These are phyloP conservation scores for Hyaloscypha bicolor DNA, from an alignment of 495 filamentous ascomycete genomes.

Conservation along the genomic window DNA sequence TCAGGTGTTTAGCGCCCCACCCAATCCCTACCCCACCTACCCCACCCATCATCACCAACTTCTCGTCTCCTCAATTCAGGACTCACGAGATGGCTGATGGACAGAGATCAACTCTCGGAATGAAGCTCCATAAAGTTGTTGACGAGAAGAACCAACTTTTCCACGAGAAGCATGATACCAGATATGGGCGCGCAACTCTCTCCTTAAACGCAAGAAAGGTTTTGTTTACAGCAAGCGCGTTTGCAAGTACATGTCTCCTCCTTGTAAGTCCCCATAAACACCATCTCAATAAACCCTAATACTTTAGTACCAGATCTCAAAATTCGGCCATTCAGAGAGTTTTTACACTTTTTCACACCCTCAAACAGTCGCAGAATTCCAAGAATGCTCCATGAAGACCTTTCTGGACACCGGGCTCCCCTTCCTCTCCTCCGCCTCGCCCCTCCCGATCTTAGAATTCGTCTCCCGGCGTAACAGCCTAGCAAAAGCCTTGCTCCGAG, in stretches of 20 bases:
- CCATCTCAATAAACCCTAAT: neutral
- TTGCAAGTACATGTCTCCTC: neutral
- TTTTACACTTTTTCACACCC: conserved; percentile 31
- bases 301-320: neutral
- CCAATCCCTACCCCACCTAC: neutral
- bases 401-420: conserved; percentile 41
- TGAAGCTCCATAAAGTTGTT: neutral
- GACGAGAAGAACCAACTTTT: neutral
- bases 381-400: conserved; percentile 49
- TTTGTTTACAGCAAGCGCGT: neutral
- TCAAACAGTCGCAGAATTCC: conserved; percentile 41
- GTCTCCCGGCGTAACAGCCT: conserved; percentile 47
- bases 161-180: neutral
- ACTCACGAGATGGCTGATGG: neutral
- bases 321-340: conserved; percentile 37
- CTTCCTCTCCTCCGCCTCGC: conserved; percentile 47
- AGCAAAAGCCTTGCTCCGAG: conserved; percentile 47
- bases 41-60: neutral
- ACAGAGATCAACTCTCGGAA: neutral
- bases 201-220: neutral
- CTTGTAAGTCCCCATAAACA: neutral
- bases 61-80: neutral
- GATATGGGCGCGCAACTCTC: neutral
- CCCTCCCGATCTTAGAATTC: conserved; percentile 45
- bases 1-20: neutral